Conservation (phyloP, 441 rosid species). For the Rhodomyrtus psidioides region DNA sequence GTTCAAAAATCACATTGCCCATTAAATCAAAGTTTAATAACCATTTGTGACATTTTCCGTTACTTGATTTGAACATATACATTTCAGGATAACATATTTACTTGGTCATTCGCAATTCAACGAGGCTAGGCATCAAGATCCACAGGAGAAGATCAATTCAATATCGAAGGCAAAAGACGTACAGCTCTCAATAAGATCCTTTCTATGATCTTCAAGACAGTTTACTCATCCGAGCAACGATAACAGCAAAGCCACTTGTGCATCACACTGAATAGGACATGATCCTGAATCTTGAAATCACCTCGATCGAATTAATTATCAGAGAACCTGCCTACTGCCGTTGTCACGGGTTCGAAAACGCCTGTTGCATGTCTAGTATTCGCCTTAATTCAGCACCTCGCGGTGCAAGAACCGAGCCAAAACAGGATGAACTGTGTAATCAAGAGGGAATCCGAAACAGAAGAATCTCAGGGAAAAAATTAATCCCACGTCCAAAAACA, state of each 20-base stretch:
- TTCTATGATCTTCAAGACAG: not conserved
- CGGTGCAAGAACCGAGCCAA: not conserved
- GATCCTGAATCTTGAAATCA: not conserved
- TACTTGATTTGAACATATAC: not conserved
- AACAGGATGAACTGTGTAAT: no score
- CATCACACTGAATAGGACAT: not conserved
- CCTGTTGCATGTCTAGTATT: accelerated
- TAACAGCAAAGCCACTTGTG: not conserved
- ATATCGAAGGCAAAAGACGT: not conserved
- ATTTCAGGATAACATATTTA: not conserved
- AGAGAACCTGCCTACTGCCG: not conserved
- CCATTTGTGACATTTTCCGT: no score
- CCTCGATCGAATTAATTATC: not conserved
- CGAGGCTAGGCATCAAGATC: not conserved
- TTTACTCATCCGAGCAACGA: not conserved
- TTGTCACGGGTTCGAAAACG: not conserved
- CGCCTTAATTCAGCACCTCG: not conserved
- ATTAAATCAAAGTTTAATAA: no score
- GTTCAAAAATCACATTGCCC: no score
- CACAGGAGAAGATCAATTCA: not conserved
- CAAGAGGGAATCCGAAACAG: not conserved
- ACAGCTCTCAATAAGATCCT: not conserved
- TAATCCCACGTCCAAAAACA: not conserved
- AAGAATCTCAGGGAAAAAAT: not conserved
- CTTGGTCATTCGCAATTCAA: not conserved